Evolutionary conservation across 2,329 filamentous ascomycete species (phyloP), one percentile per base, ranked within the genome.

Genomic region (Didymella keratinophila): DNA sequence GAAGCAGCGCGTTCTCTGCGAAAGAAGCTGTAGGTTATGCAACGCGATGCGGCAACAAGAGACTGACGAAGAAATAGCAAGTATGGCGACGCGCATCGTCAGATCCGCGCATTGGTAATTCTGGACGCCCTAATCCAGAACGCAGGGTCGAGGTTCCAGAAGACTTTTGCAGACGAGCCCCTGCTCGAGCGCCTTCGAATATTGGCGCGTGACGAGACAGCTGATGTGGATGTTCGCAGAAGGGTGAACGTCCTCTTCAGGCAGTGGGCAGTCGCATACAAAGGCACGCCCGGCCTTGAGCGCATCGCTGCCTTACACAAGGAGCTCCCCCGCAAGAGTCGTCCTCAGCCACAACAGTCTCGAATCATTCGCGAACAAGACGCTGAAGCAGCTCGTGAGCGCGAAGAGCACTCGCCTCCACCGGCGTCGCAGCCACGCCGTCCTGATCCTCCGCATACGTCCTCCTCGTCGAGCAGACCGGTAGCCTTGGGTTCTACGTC

Each of bases 101-200:
- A 99, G 78, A 84, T 98, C 32, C 87, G 95, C 59, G 91, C 95
- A 34, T 85, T 99, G 21, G 89, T 90, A 11, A 89, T 99, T 48
- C 85, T 99, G 2, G 95, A 99, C 75, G 93, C 91, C 41, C 83
- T 99, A 37, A 95, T 99, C 60, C 92, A 97, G 73, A 99, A 99
- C 79, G 93, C 93, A 2, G 94, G 94, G 1, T 84, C 89, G 12
- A 87, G 89, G 12, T 97, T 98, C 73, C 91, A 97, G 77, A 87
- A 91, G 47, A 86, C 86, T 16, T 97, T 98, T 75, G 91, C 89
- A 10, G 94, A 99, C 71, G 93, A 97, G 74, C 91, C 93, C 28
- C 82, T 99, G 37, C 86, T 99, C 2, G 95, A 99, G 78, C 90
- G 95, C 23, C 83, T 99, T 51, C 88, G 95, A 21, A 89, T 98